Conservation (phyloP, 495 filamentous ascomycete genomes). For the Cercophora newfieldiana region DNA sequence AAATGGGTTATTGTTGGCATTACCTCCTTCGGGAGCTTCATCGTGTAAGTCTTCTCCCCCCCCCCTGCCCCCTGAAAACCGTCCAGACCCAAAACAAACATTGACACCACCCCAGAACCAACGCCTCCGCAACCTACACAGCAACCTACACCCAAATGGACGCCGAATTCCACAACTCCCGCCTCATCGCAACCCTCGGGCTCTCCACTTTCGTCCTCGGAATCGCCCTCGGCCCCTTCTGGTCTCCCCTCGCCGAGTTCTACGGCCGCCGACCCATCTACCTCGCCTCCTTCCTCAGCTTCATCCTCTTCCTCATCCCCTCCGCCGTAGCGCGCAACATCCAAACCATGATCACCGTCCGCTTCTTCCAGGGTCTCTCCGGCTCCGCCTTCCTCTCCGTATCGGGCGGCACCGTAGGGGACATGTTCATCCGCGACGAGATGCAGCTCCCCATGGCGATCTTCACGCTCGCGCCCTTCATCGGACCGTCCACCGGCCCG, state of each 20-base stretch:
- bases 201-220: constrained; percentile 79
- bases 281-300: constrained; percentile 71
- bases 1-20: constrained; percentile 82
- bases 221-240: constrained; percentile 69
- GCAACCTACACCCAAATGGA: constrained; percentile 81
- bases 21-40: constrained; percentile 69
- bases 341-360: constrained; percentile 74
- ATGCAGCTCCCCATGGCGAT: constrained; percentile 64
- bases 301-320: constrained; percentile 84
- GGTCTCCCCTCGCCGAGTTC: constrained; percentile 69
- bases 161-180: constrained; percentile 68
- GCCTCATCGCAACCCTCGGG: constrained; percentile 74
- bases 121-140: constrained; percentile 86
- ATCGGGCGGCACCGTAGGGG: constrained; percentile 87
- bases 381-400: constrained; percentile 89
- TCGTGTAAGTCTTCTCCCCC: constrained; percentile 93
- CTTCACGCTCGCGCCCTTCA: constrained; percentile 77
- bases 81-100: background rate
- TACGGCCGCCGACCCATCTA: constrained; percentile 88
- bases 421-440: constrained; percentile 76
- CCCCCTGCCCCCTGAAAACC: no score
- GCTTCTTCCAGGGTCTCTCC: constrained; percentile 83
- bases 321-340: constrained; percentile 85
- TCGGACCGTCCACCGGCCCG: constrained; percentile 64
- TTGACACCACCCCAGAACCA: constrained; percentile 59